Conservation (phyloP, 177 flowering plant species). For the Vitis hybrid region DNA sequence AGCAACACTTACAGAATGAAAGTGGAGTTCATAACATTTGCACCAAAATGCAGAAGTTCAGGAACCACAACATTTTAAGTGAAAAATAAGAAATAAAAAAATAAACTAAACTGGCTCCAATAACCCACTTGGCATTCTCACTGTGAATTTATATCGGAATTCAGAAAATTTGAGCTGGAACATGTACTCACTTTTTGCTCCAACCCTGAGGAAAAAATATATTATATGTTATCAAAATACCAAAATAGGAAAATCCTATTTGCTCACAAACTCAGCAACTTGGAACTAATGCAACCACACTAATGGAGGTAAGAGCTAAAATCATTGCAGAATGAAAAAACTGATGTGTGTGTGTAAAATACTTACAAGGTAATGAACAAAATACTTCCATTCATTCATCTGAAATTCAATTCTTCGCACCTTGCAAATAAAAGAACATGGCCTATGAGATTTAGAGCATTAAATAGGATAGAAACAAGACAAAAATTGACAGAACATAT, state of each 20-base stretch:
- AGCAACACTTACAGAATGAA: background rate
- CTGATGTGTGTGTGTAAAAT: background rate
- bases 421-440: slow-evolving; percentile 17
- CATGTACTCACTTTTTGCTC: slow-evolving; percentile 56
- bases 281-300: background rate
- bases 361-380: slow-evolving; percentile 59
- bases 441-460: background rate
- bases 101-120: background rate
- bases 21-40: background rate
- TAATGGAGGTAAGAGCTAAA: background rate
- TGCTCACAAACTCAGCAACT: background rate
- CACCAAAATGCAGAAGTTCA: no score
- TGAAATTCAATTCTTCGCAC: slow-evolving; percentile 24
- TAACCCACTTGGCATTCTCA: slow-evolving; percentile 1
- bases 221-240: slow-evolving; percentile 13
- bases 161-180: slow-evolving; percentile 4
- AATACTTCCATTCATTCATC: slow-evolving; percentile 32
- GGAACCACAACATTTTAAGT: background rate
- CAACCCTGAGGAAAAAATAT: slow-evolving; percentile 51
- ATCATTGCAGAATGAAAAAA: background rate
- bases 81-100: background rate
- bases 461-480: background rate
- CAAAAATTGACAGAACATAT: background rate
- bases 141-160: background rate
- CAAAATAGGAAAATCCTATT: background rate